These are phyloP conservation scores for Spathaspora jeffriesii DNA, from an alignment of 1,139 yeast species.

Conservation along the genomic window DNA sequence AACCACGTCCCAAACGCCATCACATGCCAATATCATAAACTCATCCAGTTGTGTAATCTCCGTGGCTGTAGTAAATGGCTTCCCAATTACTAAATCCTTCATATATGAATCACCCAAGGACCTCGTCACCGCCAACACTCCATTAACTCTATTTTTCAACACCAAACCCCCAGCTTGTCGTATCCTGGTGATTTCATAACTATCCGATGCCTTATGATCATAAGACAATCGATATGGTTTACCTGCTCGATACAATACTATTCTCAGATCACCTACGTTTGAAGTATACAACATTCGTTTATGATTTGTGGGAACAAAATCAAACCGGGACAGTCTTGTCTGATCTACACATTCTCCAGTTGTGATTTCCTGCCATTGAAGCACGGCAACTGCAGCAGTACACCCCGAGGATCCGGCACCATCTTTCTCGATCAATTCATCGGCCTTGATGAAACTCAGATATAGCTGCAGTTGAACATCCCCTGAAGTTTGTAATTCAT, in stretches of 20 bases:
- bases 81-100: constrained; percentile 87
- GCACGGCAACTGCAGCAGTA: constrained; percentile 93
- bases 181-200: constrained; percentile 73
- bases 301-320: constrained; percentile 50
- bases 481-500: constrained; percentile 25
- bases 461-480: constrained; percentile 48
- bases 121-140: constrained; percentile 92
- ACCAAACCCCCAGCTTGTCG: constrained; percentile 82
- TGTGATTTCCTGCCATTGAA: constrained; percentile 79
- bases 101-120: constrained; percentile 94
- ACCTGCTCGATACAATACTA: constrained; percentile 75
- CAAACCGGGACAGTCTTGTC: constrained; percentile 23
- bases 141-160: constrained; percentile 91
- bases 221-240: constrained; percentile 78
- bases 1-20: constrained; percentile 94
- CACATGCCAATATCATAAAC: constrained; percentile 87
- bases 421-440: constrained; percentile 61
- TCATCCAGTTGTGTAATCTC: constrained; percentile 63
- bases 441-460: constrained; percentile 72
- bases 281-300: constrained; percentile 86
- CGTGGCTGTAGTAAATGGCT: constrained; percentile 91
- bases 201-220: constrained; percentile 93
- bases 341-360: constrained; percentile 26
- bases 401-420: constrained; percentile 77
- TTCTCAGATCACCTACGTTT: constrained; percentile 92